These are phyloP conservation scores for Didymella arachidicola DNA, from an alignment of 2,329 filamentous ascomycete species.

Conservation along the genomic window DNA sequence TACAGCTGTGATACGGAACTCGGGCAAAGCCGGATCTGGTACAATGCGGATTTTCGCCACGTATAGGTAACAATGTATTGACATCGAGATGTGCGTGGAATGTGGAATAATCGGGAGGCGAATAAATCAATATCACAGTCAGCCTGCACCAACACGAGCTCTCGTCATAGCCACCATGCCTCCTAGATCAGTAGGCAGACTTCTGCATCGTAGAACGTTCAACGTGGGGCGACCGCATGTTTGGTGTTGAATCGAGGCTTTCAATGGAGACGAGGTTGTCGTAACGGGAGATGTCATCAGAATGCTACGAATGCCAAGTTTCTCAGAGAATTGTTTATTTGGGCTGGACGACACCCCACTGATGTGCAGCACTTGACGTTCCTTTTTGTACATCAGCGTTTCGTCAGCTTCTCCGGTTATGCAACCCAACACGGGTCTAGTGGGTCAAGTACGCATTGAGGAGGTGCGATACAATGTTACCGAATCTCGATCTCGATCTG, in stretches of 20 bases:
- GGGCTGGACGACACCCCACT: constrained; percentile 9
- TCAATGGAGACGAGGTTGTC: neutral
- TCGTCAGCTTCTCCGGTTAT: constrained; percentile 9
- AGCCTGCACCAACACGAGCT: neutral
- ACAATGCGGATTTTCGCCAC: constrained; percentile 14
- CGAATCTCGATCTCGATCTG: constrained; percentile 19
- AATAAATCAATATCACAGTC: neutral
- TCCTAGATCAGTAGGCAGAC: neutral
- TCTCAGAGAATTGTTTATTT: constrained; percentile 2
- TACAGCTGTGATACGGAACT: constrained; percentile 1
- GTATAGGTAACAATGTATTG: constrained; percentile 9
- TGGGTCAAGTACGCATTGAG: constrained; percentile 11
- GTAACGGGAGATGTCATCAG: constrained; percentile 13
- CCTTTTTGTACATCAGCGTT: constrained; percentile 18
- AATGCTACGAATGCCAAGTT: neutral
- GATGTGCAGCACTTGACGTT: constrained; percentile 18
- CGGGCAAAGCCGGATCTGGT: constrained; percentile 1
- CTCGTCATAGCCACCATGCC: neutral
- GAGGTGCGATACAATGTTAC: constrained; percentile 8
- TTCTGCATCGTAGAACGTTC: neutral
- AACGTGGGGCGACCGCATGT: neutral
- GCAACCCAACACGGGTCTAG: constrained; percentile 16
- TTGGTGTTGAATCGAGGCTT: constrained; percentile 7
- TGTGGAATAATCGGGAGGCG: neutral
- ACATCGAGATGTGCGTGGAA: neutral